These are phyloP conservation scores for Toxoplasma gondii DNA, from an alignment of 169 alveolate species.

Conservation along the genomic window DNA sequence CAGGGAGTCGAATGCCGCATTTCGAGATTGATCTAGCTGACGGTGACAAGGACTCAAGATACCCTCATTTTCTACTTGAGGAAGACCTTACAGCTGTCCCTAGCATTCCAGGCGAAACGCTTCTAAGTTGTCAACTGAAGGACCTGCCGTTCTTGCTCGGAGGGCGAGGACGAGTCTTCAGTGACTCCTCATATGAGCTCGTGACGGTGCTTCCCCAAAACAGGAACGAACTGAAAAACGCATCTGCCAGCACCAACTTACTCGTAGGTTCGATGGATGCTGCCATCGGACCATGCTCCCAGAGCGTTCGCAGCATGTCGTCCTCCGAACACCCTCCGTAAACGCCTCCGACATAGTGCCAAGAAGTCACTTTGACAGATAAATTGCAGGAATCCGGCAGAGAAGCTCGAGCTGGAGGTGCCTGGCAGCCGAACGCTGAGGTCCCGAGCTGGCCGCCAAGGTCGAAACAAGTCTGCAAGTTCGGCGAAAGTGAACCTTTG, in stretches of 20 bases:
- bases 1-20: too few species aligned
- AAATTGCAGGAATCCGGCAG: background rate
- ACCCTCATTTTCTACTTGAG: too few species aligned
- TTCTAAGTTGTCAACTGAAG: too few species aligned
- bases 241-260: background rate
- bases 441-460: slow-evolving; percentile 55
- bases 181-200: background rate
- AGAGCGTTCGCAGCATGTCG: slow-evolving; percentile 39
- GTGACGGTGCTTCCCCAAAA: background rate
- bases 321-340: slow-evolving; percentile 34
- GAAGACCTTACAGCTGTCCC: too few species aligned
- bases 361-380: background rate
- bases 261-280: slow-evolving; percentile 51
- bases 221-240: background rate
- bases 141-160: background rate
- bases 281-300: slow-evolving; percentile 50
- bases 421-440: slow-evolving; percentile 31
- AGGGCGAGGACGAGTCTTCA: too few species aligned
- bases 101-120: too few species aligned
- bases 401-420: slow-evolving; percentile 28
- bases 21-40: too few species aligned
- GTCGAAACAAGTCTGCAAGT: slow-evolving; percentile 51
- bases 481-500: background rate
- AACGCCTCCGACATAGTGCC: slow-evolving; percentile 50
- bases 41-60: too few species aligned